phyloP scores from a whole-genome alignment of 768 basidiomycete genomes.

The Heimioporus sp. region DNA sequence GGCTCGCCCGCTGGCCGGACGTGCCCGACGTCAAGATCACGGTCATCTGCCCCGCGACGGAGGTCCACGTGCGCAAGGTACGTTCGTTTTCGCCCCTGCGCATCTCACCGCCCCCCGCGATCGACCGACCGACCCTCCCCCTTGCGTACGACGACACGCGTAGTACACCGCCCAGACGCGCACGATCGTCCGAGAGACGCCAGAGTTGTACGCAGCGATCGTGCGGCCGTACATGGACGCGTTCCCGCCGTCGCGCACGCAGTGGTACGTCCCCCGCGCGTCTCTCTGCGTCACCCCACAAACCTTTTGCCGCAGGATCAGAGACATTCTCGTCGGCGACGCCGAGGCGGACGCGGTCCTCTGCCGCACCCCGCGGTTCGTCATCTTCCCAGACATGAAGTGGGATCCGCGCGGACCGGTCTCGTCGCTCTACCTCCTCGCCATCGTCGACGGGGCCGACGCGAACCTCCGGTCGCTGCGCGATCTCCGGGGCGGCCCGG shows the following conservation, averaged over 20 bases:
- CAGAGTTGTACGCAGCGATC: slow-evolving; percentile 63
- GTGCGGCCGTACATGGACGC: slow-evolving; percentile 78
- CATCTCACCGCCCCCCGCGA: neutral
- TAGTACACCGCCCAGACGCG: slow-evolving; percentile 77
- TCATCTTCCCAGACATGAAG: slow-evolving; percentile 95
- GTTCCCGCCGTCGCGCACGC: slow-evolving; percentile 72
- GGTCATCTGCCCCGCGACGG: slow-evolving; percentile 85
- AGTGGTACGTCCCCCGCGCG: slow-evolving; percentile 66
- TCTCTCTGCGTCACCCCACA: no score
- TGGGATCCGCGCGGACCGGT: slow-evolving; percentile 78
- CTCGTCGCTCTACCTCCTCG: slow-evolving; percentile 80
- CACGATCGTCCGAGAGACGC: slow-evolving; percentile 80
- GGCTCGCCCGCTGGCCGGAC: slow-evolving; percentile 43
- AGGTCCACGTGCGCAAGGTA: slow-evolving; percentile 79
- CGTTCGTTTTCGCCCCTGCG: neutral
- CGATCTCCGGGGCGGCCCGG: slow-evolving; percentile 52
- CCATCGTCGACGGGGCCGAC: slow-evolving; percentile 66
- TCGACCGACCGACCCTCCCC: no score
- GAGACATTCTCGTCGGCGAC: slow-evolving; percentile 73
- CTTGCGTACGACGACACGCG: no score
- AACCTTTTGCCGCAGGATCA: slow-evolving; percentile 43
- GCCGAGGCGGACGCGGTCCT: slow-evolving; percentile 77
- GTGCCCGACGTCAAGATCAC: slow-evolving; percentile 77
- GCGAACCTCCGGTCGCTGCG: slow-evolving; percentile 66
- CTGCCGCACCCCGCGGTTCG: slow-evolving; percentile 58